Evolutionary conservation across 495 filamentous ascomycete genomes (phyloP).

Genomic region (Haplographium delicatum): DNA sequence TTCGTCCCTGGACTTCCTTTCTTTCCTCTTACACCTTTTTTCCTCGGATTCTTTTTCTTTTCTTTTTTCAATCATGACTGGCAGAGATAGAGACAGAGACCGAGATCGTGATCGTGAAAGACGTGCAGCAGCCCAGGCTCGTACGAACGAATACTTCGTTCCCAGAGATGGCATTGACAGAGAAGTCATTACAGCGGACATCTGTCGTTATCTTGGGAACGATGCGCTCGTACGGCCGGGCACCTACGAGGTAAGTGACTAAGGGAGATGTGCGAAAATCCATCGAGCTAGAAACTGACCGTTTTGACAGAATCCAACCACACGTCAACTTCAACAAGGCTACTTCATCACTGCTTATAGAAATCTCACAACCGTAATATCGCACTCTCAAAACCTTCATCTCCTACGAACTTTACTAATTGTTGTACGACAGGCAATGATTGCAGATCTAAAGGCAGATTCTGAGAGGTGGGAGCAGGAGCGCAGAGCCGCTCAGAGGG

Average conservation of each 20-base stretch:
- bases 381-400: slow-evolving; percentile 11
- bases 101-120: slow-evolving; percentile 38
- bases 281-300: too few relatives aligned
- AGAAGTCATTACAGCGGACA: slow-evolving; percentile 91
- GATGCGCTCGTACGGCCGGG: slow-evolving; percentile 87
- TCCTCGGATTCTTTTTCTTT: too few relatives aligned
- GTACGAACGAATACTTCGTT: slow-evolving; percentile 82
- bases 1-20: slow-evolving; percentile 26
- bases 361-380: slow-evolving; percentile 75
- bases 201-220: slow-evolving; percentile 88
- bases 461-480: slow-evolving; percentile 77
- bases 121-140: slow-evolving; percentile 37
- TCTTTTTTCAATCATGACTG: slow-evolving; percentile 20
- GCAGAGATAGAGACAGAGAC: slow-evolving; percentile 27
- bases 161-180: slow-evolving; percentile 85
- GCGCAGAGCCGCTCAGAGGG: slow-evolving; percentile 45
- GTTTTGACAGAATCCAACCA: slow-evolving; percentile 16
- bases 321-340: slow-evolving; percentile 58
- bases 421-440: slow-evolving; percentile 62
- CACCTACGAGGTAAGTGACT: slow-evolving; percentile 63
- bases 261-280: too few relatives aligned
- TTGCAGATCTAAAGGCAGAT: slow-evolving; percentile 77
- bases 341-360: slow-evolving; percentile 87
- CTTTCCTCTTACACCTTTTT: slow-evolving; percentile 27
- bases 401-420: slow-evolving; percentile 14